phyloP scores from a whole-genome alignment of 2,329 filamentous ascomycete genomes.

The Beauveria brongniartii region DNA sequence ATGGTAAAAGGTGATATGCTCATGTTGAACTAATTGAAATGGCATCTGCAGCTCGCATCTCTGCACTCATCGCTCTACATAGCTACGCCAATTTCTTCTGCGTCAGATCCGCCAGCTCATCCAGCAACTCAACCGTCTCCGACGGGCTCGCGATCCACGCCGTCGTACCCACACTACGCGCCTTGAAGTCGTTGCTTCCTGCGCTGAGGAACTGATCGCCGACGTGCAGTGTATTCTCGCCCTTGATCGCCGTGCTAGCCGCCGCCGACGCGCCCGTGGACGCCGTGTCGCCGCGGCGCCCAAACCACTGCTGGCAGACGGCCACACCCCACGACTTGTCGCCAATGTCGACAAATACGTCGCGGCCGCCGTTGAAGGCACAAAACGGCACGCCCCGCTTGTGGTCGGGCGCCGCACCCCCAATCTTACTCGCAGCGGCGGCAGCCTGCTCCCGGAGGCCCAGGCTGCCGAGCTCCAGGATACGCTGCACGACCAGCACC shows the following conservation, averaged over 20 bases:
- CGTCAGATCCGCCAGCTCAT: conserved; percentile 64
- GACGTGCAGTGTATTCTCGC: conserved; percentile 80
- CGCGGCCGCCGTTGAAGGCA: conserved; percentile 95
- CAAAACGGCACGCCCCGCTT: conserved; percentile 66
- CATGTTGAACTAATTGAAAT: background rate
- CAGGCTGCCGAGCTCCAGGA: conserved; percentile 70
- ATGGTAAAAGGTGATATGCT: background rate
- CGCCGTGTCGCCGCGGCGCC: conserved; percentile 27
- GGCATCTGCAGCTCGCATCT: background rate
- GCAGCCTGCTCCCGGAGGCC: conserved; percentile 24
- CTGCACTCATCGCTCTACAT: too few relatives aligned
- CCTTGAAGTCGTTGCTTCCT: conserved; percentile 95
- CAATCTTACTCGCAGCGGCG: conserved; percentile 14
- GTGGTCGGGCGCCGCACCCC: background rate
- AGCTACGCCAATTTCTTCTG: conserved; percentile 31
- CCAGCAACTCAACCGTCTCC: conserved; percentile 83
- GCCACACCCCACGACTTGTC: conserved; percentile 96
- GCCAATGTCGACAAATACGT: conserved; percentile 97
- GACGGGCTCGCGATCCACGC: conserved; percentile 86
- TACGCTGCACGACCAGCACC: conserved; percentile 87
- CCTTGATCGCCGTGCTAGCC: conserved; percentile 43
- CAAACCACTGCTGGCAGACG: conserved; percentile 87
- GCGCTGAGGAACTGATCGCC: conserved; percentile 96
- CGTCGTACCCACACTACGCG: conserved; percentile 82
- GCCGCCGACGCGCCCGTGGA: conserved; percentile 6